phyloP scores from a whole-genome alignment of 495 filamentous ascomycete genomes.

The Trypethelium eluteriae region DNA sequence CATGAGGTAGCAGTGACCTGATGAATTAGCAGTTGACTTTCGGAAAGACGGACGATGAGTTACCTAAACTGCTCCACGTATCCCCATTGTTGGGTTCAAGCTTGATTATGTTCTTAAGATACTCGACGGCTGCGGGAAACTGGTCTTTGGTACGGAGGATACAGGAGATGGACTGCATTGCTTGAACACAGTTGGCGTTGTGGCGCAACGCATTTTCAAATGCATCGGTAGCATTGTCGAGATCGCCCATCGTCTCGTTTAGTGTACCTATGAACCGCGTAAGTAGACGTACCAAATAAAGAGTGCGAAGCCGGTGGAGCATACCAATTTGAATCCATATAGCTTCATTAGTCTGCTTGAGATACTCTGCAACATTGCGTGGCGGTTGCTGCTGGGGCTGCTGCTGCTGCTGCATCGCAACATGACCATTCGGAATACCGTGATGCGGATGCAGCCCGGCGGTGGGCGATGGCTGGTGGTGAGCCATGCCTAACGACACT shows the following conservation, averaged over 20 bases:
- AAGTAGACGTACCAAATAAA: conserved; percentile 11
- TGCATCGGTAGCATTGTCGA: conserved; percentile 76
- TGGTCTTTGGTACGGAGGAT: conserved; percentile 88
- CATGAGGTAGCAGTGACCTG: conserved; percentile 95
- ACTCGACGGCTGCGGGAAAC: conserved; percentile 90
- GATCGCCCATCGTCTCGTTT: conserved; percentile 79
- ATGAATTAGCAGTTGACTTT: background rate
- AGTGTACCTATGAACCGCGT: conserved; percentile 54
- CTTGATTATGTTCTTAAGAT: conserved; percentile 83
- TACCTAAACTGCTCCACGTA: conserved; percentile 92
- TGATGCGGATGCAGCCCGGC: conserved; percentile 27
- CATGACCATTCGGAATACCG: conserved; percentile 21
- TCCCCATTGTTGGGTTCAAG: conserved; percentile 84
- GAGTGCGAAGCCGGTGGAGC: conserved; percentile 24
- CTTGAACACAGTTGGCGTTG: conserved; percentile 82
- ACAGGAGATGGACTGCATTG: conserved; percentile 89
- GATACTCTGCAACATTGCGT: conserved; percentile 51
- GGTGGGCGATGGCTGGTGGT: conserved; percentile 31
- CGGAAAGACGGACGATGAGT: conserved; percentile 19
- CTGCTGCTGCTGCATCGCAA: conserved; percentile 21
- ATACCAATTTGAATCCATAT: conserved; percentile 94
- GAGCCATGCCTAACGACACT: conserved; percentile 13
- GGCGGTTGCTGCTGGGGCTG: conserved; percentile 45
- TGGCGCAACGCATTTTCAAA: conserved; percentile 83
- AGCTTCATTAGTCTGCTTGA: conserved; percentile 65